These are phyloP conservation scores for Cercophora sp. DNA, from an alignment of 495 filamentous ascomycete species.

Conservation along the genomic window DNA sequence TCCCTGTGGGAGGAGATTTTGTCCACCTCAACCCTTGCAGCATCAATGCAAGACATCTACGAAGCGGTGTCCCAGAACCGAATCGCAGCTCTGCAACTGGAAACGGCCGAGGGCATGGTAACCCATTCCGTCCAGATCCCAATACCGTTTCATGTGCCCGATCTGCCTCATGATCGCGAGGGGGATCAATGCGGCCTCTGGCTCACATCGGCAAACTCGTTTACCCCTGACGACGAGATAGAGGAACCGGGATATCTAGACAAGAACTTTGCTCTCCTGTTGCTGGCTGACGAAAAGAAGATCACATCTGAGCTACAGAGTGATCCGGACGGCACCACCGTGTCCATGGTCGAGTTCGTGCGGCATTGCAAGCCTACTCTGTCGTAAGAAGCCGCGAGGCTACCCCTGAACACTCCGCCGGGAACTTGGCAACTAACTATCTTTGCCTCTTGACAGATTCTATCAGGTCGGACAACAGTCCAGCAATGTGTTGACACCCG, in stretches of 20 bases:
- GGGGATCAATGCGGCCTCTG: slow-evolving; percentile 69
- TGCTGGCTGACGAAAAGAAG: slow-evolving; percentile 77
- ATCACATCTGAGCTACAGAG: slow-evolving; percentile 80
- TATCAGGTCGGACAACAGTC: slow-evolving; percentile 65
- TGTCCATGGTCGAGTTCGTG: slow-evolving; percentile 77
- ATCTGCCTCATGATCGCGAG: slow-evolving; percentile 64
- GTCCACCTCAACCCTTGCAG: slow-evolving; percentile 70
- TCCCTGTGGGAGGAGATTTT: slow-evolving; percentile 67
- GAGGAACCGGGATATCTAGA: slow-evolving; percentile 61
- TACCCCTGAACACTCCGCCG: too few relatives aligned
- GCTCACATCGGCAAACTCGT: slow-evolving; percentile 79
- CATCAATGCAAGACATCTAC: slow-evolving; percentile 76
- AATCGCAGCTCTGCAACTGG: slow-evolving; percentile 61
- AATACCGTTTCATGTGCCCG: slow-evolving; percentile 67
- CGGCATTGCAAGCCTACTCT: slow-evolving; percentile 77
- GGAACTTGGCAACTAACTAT: too few relatives aligned
- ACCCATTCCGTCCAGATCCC: slow-evolving; percentile 85
- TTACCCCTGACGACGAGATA: slow-evolving; percentile 60
- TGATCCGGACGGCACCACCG: slow-evolving; percentile 66
- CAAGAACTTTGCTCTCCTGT: slow-evolving; percentile 79
- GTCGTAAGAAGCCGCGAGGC: too few relatives aligned
- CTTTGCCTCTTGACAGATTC: too few relatives aligned
- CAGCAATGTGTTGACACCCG: slow-evolving; percentile 64
- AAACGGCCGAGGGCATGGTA: slow-evolving; percentile 43
- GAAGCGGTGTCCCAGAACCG: slow-evolving; percentile 73